Evolutionary conservation across 495 filamentous ascomycete genomes (phyloP), one percentile per base, ranked within the genome.

Genomic region (Penicillium manginii): DNA sequence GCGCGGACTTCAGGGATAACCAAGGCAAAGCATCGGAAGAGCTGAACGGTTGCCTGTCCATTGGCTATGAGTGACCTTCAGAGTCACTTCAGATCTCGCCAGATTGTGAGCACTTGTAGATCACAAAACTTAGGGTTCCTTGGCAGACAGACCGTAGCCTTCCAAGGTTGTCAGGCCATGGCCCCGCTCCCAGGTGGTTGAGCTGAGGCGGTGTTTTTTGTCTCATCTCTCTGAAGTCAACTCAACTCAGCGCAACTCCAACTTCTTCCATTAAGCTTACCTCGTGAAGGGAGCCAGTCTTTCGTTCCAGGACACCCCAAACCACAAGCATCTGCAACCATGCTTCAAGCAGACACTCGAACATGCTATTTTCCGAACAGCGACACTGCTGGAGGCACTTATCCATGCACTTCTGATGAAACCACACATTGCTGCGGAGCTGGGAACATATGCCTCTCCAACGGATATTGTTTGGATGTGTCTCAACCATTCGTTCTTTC

Each of bases 281-380:
- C 17, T 43, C 15, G 17, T 43, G 40, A n/a, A 43, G 40, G 15
- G 17, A 43, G 17, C 40, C 17, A 43, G 10, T 47, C n/a, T 33
- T 19, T 50, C 37, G 7, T n/a, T 45, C 2, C 7, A 7, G 9
- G 22, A 23, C 18, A 31, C 39, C 7, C 11, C 5, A 31, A 17
- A 4, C 19, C 31, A 51, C n/a, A 48, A 29, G 33, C n/a, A n/a
- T n/a, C n/a, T n/a, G n/a, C 22, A 33, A 54, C 29, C 50, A 64
- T 57, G 48, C 53, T 29, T 29, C 26, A 29, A 29, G 26, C 6
- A 18, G 60, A 63, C 26, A 42, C 23, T 17, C 62, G 62, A 50
- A 57, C 50, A 15, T 66, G 63, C 23, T 66, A 66, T 39, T 65
- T 45, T 11, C 63, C 63, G 0, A 33, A 65, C n/a, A 46, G 59